Conservation (phyloP, 1,139 yeast genomes). For the Kurtzmaniella quercitrusa region DNA sequence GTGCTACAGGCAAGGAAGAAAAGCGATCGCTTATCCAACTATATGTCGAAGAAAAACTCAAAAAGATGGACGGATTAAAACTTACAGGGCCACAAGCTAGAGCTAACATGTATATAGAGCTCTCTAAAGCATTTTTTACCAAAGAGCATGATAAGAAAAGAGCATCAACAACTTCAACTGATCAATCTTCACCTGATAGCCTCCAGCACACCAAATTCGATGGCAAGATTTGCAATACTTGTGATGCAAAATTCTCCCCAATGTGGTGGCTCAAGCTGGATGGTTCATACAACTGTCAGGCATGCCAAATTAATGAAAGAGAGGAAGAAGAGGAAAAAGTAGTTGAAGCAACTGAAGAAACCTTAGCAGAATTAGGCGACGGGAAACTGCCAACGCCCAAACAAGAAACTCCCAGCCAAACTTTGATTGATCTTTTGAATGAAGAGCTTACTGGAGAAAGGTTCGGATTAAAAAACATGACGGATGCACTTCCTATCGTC, state of each 20-base stretch:
- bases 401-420: conserved; percentile 10
- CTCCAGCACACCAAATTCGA: conserved; percentile 9
- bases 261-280: not conserved
- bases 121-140: conserved; percentile 12
- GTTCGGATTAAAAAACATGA: conserved; percentile 27
- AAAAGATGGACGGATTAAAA: conserved; percentile 12
- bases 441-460: conserved; percentile 31
- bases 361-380: not conserved
- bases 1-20: conserved; percentile 21
- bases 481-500: conserved; percentile 20
- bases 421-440: conserved; percentile 19
- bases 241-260: conserved; percentile 11
- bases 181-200: no score
- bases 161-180: conserved; percentile 10
- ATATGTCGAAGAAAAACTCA: conserved; percentile 39
- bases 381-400: not conserved
- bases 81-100: conserved; percentile 31
- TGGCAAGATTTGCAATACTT: conserved; percentile 8
- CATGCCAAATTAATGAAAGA: not conserved
- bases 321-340: conserved; percentile 9
- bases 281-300: not conserved
- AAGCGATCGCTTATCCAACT: conserved; percentile 35
- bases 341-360: conserved; percentile 12
- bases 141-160: conserved; percentile 9
- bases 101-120: conserved; percentile 26